Percentiles rank a stretch among this genome's conserved stretches.
Conservation (phyloP, 139 green algal species). For the Coelastrella sp. region DNA sequence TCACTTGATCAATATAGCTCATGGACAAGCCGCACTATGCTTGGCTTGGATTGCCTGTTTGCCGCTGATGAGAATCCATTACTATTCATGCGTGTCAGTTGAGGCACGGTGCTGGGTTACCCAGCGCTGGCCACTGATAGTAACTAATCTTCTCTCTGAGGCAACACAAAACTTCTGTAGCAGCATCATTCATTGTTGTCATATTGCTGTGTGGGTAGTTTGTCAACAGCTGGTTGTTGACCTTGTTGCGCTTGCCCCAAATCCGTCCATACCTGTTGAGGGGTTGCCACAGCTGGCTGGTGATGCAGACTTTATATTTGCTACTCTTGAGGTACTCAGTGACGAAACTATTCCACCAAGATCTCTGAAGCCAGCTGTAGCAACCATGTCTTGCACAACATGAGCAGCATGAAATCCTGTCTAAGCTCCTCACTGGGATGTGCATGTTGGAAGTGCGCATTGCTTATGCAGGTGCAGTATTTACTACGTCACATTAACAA, state of each 20-base stretch:
- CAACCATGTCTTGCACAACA: too few species aligned
- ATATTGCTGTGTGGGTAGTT: not conserved
- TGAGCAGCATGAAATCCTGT: too few species aligned
- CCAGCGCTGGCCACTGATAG: conserved; percentile 48
- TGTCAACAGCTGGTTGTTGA: not conserved
- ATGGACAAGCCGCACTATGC: too few species aligned
- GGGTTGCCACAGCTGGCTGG: conserved; percentile 32
- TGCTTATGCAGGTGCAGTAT: too few species aligned
- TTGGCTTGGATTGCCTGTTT: not conserved
- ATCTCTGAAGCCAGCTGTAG: conserved; percentile 57
- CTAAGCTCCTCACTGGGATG: too few species aligned
- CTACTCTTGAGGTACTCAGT: conserved; percentile 63
- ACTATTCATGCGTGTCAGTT: conserved; percentile 69
- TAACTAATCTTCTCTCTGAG: conserved; percentile 70
- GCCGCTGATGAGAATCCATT: conserved; percentile 56
- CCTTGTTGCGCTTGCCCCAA: not conserved
- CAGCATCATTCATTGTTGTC: too few species aligned
- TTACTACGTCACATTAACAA: too few species aligned
- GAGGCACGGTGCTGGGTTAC: conserved; percentile 47
- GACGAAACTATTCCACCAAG: conserved; percentile 65
- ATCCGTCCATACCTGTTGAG: not conserved
- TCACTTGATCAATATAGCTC: too few species aligned
- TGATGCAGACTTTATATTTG: conserved; percentile 66
- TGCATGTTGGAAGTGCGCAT: too few species aligned
- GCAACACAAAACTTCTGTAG: not conserved